Percentiles rank a stretch among this genome's conserved stretches.
Evolutionary conservation across 106 monocot genomes (phyloP).

Genomic region (Amphibolis antarctica): DNA sequence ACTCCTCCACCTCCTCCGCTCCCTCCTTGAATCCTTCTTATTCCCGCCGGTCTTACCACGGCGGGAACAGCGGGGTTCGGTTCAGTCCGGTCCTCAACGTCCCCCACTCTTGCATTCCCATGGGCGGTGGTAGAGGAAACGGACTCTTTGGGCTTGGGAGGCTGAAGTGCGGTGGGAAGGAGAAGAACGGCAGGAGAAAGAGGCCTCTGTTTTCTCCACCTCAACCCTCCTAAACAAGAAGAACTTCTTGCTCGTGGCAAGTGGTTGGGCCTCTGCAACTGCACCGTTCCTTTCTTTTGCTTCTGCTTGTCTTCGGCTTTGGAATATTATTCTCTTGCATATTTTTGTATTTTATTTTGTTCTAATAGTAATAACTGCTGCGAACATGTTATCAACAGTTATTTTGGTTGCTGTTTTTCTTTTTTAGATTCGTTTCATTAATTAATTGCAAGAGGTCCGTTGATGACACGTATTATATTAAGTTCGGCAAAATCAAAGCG

Average conservation of each 20-base stretch:
- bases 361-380: no score
- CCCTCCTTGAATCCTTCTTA: not conserved
- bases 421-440: no score
- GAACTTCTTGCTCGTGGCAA: not conserved
- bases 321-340: no score
- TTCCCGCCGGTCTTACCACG: not conserved
- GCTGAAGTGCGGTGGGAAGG: constrained; percentile 3
- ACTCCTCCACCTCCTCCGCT: not conserved
- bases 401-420: no score
- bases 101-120: not conserved
- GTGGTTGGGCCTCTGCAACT: no score
- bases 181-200: constrained; percentile 5
- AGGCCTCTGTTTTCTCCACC: not conserved
- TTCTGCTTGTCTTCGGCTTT: no score
- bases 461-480: no score
- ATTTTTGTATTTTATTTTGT: no score
- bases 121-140: not conserved
- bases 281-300: not conserved
- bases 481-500: no score
- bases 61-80: not conserved
- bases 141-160: not conserved
- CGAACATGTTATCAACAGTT: no score
- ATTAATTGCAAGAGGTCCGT: no score
- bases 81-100: constrained; percentile 1
- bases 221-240: not conserved